Conservation (phyloP, 108 stramenopile species). For the Bacterosira constricta region DNA sequence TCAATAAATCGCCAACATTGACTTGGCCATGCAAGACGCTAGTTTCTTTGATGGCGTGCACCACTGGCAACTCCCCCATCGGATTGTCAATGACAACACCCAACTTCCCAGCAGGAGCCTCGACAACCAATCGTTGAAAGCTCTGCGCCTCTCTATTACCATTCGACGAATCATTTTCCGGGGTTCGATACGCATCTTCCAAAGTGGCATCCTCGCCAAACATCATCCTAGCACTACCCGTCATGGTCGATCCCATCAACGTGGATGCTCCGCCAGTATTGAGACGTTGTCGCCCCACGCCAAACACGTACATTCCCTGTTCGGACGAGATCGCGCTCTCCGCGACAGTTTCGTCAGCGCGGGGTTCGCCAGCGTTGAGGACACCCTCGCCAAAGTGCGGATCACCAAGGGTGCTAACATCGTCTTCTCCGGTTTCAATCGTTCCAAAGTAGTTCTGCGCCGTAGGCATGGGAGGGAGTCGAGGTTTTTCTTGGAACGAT, state of each 20-base stretch:
- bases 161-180: background rate
- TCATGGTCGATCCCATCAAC: conserved; percentile 24
- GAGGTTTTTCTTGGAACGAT: too few relatives aligned
- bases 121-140: conserved; percentile 29
- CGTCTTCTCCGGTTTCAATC: conserved; percentile 59
- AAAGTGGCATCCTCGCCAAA: conserved; percentile 42
- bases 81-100: conserved; percentile 90
- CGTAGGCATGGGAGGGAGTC: background rate
- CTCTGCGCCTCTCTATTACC: conserved; percentile 19
- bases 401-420: conserved; percentile 82
- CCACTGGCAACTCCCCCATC: conserved; percentile 72
- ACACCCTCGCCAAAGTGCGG: conserved; percentile 69
- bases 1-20: conserved; percentile 71
- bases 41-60: conserved; percentile 84
- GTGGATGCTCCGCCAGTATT: conserved; percentile 33
- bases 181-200: conserved; percentile 40
- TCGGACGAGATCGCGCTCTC: conserved; percentile 34
- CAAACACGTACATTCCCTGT: conserved; percentile 23
- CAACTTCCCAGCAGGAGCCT: conserved; percentile 67
- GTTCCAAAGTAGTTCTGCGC: conserved; percentile 26
- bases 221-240: conserved; percentile 17
- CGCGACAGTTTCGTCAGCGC: conserved; percentile 33
- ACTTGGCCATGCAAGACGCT: conserved; percentile 72
- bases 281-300: conserved; percentile 19
- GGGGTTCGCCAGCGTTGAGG: conserved; percentile 7